These are phyloP conservation scores for Amanita fuliginea DNA, from an alignment of 768 basidiomycete genomes.

Conservation along the genomic window DNA sequence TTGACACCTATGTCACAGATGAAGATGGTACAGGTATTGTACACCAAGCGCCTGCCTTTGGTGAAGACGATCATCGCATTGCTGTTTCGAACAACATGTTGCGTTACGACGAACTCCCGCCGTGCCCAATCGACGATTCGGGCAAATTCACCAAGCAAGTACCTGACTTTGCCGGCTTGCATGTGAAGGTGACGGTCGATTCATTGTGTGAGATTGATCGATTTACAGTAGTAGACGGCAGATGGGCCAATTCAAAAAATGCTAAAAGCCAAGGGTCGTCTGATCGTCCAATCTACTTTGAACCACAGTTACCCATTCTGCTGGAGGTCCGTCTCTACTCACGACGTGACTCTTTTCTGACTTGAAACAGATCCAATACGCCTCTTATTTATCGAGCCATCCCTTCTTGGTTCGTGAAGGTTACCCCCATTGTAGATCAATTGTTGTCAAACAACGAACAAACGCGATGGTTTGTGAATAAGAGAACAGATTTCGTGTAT, in stretches of 20 bases:
- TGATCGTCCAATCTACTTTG: conserved; percentile 79
- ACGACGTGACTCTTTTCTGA: background rate
- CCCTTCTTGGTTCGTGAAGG: conserved; percentile 92
- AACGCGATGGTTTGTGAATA: conserved; percentile 65
- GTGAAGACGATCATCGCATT: conserved; percentile 97
- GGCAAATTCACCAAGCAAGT: conserved; percentile 86
- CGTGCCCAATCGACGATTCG: conserved; percentile 88
- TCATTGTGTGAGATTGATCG: conserved; percentile 2
- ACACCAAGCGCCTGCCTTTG: conserved; percentile 96
- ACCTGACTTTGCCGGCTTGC: conserved; percentile 74
- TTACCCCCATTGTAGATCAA: conserved; percentile 73
- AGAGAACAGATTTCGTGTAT: background rate
- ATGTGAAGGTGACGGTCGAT: conserved; percentile 65
- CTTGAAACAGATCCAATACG: conserved; percentile 66
- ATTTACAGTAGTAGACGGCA: conserved; percentile 48
- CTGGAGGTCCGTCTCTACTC: conserved; percentile 59
- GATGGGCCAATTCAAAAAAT: conserved; percentile 91
- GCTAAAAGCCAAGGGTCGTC: conserved; percentile 75
- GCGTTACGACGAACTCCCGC: conserved; percentile 85
- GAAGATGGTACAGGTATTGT: conserved; percentile 96
- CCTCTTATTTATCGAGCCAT: conserved; percentile 95
- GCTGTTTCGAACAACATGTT: conserved; percentile 77
- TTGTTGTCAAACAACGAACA: conserved; percentile 84
- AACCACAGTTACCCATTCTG: conserved; percentile 96
- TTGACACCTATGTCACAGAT: conserved; percentile 89